Evolutionary conservation across 139 green algal species (phyloP), one percentile per base, ranked within the genome.

Genomic region (Desmodesmus armatus): DNA sequence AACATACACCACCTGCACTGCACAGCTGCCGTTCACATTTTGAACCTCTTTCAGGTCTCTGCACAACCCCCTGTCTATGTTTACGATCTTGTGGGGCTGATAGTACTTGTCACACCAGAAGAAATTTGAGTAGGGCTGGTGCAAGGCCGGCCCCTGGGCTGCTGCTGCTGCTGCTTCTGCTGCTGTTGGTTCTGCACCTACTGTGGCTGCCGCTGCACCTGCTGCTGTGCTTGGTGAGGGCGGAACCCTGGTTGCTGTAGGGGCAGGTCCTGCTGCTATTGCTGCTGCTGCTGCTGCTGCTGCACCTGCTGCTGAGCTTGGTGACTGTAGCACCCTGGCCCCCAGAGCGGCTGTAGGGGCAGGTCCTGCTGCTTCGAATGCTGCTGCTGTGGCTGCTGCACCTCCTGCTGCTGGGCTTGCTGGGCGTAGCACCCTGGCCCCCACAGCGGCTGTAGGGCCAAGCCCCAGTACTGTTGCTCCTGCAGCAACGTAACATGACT

Each of bases 321-420:
- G n/a, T n/a, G n/a, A n/a, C n/a, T n/a, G n/a, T n/a, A n/a, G n/a
- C n/a, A n/a, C n/a, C n/a, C n/a, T n/a, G n/a, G n/a, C n/a, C n/a
- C n/a, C n/a, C n/a, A n/a, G 58, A 69, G 33, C 33, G 60, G 25
- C 60, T 33, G 19, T 35, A 27, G 15, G 13, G 13, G 25, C 21
- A 69, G 21, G 6, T 29, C 29, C 67, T 75, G 35, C 67, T 33
- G 3, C 17, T 29, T 33, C 2, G 39, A 7, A 9, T 58, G 33
- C 40, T 84, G 62, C 78, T 95, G 73, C 83, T 95, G 29, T 3
- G 39, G 62, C n/a, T 13, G 37, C 25, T 44, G 9, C 11, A 44
- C 17, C 11, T 77, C 25, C 39, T 3, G 17, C 5, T 23, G 21
- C 39, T 35, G 67, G 35, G 51, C 7, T 9, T 17, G 17, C 27